These are phyloP conservation scores for Salix purpurea DNA, from an alignment of 345 rosid species.

Conservation along the genomic window DNA sequence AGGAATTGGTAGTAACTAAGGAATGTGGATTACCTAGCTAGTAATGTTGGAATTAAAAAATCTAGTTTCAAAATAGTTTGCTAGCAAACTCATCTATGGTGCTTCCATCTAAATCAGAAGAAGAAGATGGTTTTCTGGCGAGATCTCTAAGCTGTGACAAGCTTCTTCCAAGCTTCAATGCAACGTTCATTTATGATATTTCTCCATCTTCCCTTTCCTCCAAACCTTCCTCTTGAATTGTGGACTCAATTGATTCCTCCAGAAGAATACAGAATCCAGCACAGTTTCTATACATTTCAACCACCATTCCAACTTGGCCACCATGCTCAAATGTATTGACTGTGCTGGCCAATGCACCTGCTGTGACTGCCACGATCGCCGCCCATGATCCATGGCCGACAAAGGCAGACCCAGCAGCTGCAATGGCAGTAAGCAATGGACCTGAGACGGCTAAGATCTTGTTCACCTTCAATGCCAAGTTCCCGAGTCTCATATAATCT, in stretches of 20 bases:
- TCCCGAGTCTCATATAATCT: slow-evolving; percentile 41
- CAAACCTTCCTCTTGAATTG: background rate
- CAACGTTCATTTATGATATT: slow-evolving; percentile 36
- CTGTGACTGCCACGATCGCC: slow-evolving; percentile 18
- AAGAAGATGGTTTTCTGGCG: slow-evolving; percentile 23
- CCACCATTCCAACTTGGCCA: slow-evolving; percentile 52
- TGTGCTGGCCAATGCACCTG: slow-evolving; percentile 33
- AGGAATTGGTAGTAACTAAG: background rate
- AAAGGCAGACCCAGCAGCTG: slow-evolving; percentile 33
- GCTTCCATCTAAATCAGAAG: slow-evolving; percentile 14
- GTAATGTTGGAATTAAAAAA: background rate
- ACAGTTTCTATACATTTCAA: slow-evolving; percentile 53
- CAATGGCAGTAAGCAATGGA: slow-evolving; percentile 36
- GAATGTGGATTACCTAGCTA: background rate
- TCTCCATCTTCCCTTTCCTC: slow-evolving; percentile 38
- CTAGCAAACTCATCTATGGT: slow-evolving; percentile 39
- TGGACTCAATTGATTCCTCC: slow-evolving; percentile 32
- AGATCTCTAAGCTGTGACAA: slow-evolving; percentile 40
- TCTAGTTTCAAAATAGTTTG: slow-evolving; percentile 32
- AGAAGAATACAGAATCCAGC: slow-evolving; percentile 35
- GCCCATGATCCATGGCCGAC: slow-evolving; percentile 16
- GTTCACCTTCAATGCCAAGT: slow-evolving; percentile 35
- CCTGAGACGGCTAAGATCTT: slow-evolving; percentile 42
- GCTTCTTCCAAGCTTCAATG: slow-evolving; percentile 48
- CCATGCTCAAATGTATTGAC: slow-evolving; percentile 44